These are phyloP conservation scores for Candida qinlingensis DNA, from an alignment of 805 yeast species.

Conservation along the genomic window DNA sequence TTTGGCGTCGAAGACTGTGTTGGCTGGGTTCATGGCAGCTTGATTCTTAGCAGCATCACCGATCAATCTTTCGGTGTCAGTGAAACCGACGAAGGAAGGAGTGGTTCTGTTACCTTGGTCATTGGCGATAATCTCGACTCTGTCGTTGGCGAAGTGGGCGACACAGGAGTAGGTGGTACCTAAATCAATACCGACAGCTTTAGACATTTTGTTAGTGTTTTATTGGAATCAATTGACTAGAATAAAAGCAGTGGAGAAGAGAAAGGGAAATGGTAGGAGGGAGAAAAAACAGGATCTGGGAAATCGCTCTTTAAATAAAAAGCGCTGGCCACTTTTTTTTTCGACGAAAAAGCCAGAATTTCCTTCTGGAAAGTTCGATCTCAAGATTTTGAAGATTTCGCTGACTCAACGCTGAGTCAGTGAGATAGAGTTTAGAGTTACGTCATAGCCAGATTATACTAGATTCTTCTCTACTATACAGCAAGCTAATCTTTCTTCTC, in stretches of 20 bases:
- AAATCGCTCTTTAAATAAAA: conserved; percentile 1
- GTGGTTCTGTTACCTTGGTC: conserved; percentile 99
- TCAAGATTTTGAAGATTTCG: background rate
- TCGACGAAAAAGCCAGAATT: conserved; percentile 4
- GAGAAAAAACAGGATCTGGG: background rate
- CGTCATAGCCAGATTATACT: background rate
- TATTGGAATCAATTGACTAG: background rate
- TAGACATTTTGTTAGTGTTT: conserved; percentile 11
- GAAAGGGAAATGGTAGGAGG: background rate
- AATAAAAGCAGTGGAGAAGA: background rate
- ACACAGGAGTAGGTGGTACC: conserved; percentile 95
- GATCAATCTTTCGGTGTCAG: conserved; percentile 63
- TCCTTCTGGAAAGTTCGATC: conserved; percentile 14
- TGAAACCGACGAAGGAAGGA: conserved; percentile 93
- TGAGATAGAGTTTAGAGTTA: too few species aligned
- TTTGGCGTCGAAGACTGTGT: conserved; percentile 89
- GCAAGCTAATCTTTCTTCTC: background rate
- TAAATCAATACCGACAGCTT: conserved; percentile 55
- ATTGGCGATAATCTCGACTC: conserved; percentile 93
- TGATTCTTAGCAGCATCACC: conserved; percentile 74
- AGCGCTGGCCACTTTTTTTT: background rate
- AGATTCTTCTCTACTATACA: background rate
- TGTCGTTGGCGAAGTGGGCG: conserved; percentile 86
- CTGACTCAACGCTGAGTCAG: background rate
- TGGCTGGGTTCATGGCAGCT: conserved; percentile 88